phyloP scores from a whole-genome alignment of 306 rosid genomes.

The Prinsepia uniflora region DNA sequence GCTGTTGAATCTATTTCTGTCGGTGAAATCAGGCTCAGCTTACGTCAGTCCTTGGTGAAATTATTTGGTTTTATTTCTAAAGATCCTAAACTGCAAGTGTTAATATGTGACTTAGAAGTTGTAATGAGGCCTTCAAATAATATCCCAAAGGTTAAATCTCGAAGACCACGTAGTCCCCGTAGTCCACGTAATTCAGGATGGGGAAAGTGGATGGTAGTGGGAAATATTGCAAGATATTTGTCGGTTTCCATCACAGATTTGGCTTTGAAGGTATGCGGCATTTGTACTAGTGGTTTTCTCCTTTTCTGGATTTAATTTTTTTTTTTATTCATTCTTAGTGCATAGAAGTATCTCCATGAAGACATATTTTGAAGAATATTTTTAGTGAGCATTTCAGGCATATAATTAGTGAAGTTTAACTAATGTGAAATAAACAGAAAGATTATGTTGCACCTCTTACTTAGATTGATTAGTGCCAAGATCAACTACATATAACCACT shows the following conservation, averaged over 20 bases:
- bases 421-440: background rate
- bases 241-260: conserved; percentile 89
- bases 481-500: background rate
- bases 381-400: background rate
- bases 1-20: conserved; percentile 82
- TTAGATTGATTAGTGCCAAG: too few species aligned
- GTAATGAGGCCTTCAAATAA: conserved; percentile 79
- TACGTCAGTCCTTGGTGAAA: conserved; percentile 86
- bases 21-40: conserved; percentile 90
- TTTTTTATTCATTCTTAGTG: background rate
- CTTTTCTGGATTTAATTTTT: background rate
- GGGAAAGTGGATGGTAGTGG: conserved; percentile 93
- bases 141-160: conserved; percentile 44
- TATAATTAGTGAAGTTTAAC: background rate
- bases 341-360: background rate
- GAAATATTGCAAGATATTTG: conserved; percentile 81
- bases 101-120: conserved; percentile 89
- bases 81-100: conserved; percentile 89
- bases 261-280: conserved; percentile 68
- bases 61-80: conserved; percentile 83
- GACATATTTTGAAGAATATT: background rate
- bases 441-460: background rate
- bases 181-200: conserved; percentile 71
- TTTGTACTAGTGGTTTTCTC: background rate
- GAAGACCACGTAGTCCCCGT: conserved; percentile 54